Conservation (phyloP, 164 flowering plant species). For the Litsea cubeba region DNA sequence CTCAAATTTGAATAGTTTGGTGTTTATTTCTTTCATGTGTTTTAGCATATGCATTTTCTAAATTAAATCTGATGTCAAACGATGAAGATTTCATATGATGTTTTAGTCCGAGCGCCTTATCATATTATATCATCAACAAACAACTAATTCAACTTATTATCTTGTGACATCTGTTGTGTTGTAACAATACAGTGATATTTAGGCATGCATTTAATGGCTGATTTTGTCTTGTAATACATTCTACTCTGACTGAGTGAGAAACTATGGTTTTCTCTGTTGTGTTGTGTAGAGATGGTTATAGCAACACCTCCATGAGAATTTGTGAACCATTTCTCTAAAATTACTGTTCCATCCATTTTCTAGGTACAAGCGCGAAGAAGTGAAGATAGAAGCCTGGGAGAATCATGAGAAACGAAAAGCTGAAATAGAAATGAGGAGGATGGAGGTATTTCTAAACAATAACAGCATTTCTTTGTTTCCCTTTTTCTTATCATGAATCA, state of each 20-base stretch:
- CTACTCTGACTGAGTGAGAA: not conserved
- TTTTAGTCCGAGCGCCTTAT: not conserved
- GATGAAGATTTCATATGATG: not conserved
- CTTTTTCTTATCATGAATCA: not conserved
- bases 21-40: not conserved
- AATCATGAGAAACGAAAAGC: conserved; percentile 92
- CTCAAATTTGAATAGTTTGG: not conserved
- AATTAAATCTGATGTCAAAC: not conserved
- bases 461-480: not conserved
- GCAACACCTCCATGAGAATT: not conserved
- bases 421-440: conserved; percentile 81
- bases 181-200: too few species aligned
- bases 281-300: not conserved
- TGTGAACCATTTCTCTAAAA: not conserved
- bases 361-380: conserved; percentile 93
- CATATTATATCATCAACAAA: too few species aligned
- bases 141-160: not conserved
- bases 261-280: not conserved
- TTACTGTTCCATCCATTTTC: not conserved
- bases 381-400: conserved; percentile 95
- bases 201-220: too few species aligned
- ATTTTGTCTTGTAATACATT: not conserved
- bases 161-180: not conserved
- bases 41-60: too few species aligned
- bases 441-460: conserved; percentile 56